These are phyloP conservation scores for Centaurea solstitialis DNA, from an alignment of 129 eudicot genomes.

Conservation along the genomic window DNA sequence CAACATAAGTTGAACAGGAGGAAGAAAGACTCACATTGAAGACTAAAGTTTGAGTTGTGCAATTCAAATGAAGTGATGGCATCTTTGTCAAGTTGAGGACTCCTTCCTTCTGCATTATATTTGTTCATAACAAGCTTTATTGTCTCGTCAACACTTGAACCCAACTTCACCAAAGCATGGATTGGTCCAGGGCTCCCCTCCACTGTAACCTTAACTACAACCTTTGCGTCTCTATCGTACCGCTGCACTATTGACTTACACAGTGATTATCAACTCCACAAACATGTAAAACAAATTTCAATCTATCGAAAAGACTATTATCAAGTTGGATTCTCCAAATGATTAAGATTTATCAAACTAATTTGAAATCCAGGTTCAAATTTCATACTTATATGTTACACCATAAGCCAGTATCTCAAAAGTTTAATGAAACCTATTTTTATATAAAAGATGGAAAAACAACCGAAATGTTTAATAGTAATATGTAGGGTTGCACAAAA, in stretches of 20 bases:
- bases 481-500: not conserved
- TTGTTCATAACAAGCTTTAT: constrained; percentile 64
- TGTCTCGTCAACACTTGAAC: constrained; percentile 75
- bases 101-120: constrained; percentile 66
- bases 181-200: constrained; percentile 89
- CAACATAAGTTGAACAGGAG: not conserved
- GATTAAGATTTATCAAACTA: no score
- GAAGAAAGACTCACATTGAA: constrained; percentile 45
- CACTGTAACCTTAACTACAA: constrained; percentile 73
- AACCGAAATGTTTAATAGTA: no score
- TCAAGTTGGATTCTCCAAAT: not conserved
- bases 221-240: constrained; percentile 66
- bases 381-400: not conserved
- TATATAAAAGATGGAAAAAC: no score
- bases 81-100: constrained; percentile 56
- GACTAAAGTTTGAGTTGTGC: constrained; percentile 74
- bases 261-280: not conserved
- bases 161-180: constrained; percentile 67
- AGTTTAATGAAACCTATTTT: no score
- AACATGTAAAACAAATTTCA: constrained; percentile 6
- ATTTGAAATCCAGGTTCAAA: not conserved
- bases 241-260: constrained; percentile 35
- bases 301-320: not conserved
- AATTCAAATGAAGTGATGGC: constrained; percentile 53
- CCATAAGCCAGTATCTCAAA: no score